Percentiles rank a stretch among this genome's conserved stretches.
phyloP scores from a whole-genome alignment of 345 rosid species.

The Rhizophora apiculata region DNA sequence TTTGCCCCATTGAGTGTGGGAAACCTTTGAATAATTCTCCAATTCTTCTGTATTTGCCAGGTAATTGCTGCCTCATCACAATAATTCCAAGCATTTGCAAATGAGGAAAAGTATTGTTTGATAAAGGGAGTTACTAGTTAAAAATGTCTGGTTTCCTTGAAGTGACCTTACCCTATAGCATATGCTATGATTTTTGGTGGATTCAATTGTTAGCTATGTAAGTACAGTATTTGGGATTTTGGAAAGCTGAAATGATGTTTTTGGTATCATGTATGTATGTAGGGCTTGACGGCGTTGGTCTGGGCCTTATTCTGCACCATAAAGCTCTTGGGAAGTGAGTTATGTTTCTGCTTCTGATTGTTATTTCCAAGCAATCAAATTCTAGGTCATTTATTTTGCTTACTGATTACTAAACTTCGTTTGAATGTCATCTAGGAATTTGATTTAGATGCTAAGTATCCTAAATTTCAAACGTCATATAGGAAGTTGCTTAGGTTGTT shows the following conservation, averaged over 20 bases:
- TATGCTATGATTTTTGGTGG: not conserved
- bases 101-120: not conserved
- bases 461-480: not conserved
- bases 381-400: too few species aligned
- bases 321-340: conserved; percentile 87
- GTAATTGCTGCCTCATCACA: conserved; percentile 28
- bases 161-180: not conserved
- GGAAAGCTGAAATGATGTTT: not conserved
- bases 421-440: not conserved
- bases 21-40: conserved; percentile 57
- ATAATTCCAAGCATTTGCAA: not conserved
- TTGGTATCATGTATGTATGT: conserved; percentile 10
- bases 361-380: too few species aligned
- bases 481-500: not conserved
- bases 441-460: not conserved
- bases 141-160: too few species aligned
- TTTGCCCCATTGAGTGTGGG: conserved; percentile 75
- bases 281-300: conserved; percentile 81
- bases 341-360: not conserved
- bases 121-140: too few species aligned
- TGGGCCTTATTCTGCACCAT: conserved; percentile 80
- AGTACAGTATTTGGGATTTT: not conserved
- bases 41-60: conserved; percentile 64
- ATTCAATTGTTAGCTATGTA: not conserved
- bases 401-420: too few species aligned